phyloP scores from a whole-genome alignment of 2,329 filamentous ascomycete genomes.

The Myriangium duriaei region DNA sequence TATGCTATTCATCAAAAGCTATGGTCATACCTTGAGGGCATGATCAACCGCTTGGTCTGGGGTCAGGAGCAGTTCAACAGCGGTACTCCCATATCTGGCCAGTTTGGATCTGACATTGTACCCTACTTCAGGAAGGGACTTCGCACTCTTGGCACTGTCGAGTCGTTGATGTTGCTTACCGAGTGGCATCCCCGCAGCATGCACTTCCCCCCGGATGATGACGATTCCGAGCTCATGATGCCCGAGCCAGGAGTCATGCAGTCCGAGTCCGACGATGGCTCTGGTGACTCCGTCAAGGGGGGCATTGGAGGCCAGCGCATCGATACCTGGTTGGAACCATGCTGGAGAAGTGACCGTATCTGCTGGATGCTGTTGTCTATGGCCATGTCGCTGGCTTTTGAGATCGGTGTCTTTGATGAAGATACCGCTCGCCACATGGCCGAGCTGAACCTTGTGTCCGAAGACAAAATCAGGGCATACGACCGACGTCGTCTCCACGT shows the following conservation, averaged over 20 bases:
- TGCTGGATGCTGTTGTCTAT: slow-evolving; percentile 96
- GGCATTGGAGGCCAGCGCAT: slow-evolving; percentile 73
- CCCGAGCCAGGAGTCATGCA: slow-evolving; percentile 36
- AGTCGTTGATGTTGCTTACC: slow-evolving; percentile 84
- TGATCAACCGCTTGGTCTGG: slow-evolving; percentile 92
- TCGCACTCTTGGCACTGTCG: slow-evolving; percentile 82
- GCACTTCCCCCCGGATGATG: slow-evolving; percentile 70
- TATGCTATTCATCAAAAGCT: slow-evolving; percentile 90
- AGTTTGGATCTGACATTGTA: slow-evolving; percentile 55
- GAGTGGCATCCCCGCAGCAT: slow-evolving; percentile 94
- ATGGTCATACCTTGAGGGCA: slow-evolving; percentile 85
- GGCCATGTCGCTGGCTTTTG: slow-evolving; percentile 78
- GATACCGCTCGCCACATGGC: slow-evolving; percentile 50
- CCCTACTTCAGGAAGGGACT: slow-evolving; percentile 51
- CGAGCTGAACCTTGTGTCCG: slow-evolving; percentile 29
- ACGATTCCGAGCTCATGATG: slow-evolving; percentile 50
- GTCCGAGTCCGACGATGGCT: slow-evolving; percentile 52
- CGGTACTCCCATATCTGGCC: slow-evolving; percentile 64
- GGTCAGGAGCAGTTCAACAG: slow-evolving; percentile 92
- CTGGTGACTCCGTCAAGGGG: slow-evolving; percentile 42
- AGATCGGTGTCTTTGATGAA: slow-evolving; percentile 89
- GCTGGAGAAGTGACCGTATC: slow-evolving; percentile 84
- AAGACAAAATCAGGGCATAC: slow-evolving; percentile 58
- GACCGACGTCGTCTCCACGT: slow-evolving; percentile 69
- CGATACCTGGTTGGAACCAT: slow-evolving; percentile 92